Evolutionary conservation across 1,284 basidiomycete species (phyloP), one percentile per base, ranked within the genome.

Genomic region (Malassezia sympodialis): DNA sequence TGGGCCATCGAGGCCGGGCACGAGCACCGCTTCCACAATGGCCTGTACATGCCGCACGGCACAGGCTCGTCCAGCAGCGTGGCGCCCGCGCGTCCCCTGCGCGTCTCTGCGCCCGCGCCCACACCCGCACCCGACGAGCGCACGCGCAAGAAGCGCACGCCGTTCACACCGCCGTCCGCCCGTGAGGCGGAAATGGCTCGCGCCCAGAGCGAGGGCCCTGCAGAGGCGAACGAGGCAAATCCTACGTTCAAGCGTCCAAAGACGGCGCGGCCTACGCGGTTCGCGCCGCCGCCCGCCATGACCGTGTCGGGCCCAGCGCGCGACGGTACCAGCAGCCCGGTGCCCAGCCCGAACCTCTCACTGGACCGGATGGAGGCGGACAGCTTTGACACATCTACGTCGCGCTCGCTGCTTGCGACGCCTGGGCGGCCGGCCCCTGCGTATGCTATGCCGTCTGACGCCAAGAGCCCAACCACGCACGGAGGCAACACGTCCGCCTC

Each of bases 1-100:
- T 78, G 77, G 77, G 68, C 71, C 28, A 76, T 78, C 61, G 60
- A 65, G 40, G 51, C 60, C 4, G 71, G 69, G n/a, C 71, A 73
- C 52, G 71, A 72, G 40, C 60, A 65, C 28, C 66, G 71, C 31
- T 73, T 73, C 64, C 59, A 61, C 45, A 62, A 66, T 24, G 70
- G 70, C 11, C 30, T 66, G 35, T 73, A 71, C 56, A 27, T 47
- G 27, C 43, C 58, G n/a, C 46, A 45, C 23, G 41, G 35, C 21
- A 17, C 34, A 21, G 34, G 50, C 8, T 11, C 21, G 8, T 12
- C 32, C 14, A 34, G 15, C n/a, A 32, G 11, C 4, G 32, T 15
- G 32, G 15, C 32, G 32, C 32, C 32, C n/a, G 15, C 31, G 27
- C 46, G 45, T 17, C 8, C 46, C 6, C 19, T 53, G 15, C 40